Evolutionary conservation across 148 eudicot genomes (phyloP).

Genomic region (Rhododendron kiyosumense): DNA sequence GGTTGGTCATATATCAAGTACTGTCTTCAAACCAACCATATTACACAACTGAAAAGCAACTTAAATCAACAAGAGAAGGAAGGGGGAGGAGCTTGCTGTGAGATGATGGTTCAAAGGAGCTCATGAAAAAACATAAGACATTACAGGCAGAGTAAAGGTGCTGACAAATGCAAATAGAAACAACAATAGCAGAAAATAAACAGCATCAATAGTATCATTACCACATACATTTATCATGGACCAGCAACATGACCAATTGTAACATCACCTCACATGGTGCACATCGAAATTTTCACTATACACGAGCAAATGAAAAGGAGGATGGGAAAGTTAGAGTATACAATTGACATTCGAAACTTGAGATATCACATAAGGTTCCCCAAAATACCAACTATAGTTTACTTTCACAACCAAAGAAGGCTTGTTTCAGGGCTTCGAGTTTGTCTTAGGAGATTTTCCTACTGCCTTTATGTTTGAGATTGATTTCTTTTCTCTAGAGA

Average conservation of each 20-base stretch:
- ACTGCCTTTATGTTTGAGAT: background rate
- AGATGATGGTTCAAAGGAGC: background rate
- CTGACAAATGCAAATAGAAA: background rate
- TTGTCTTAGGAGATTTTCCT: background rate
- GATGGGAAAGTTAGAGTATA: background rate
- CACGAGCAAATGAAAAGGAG: background rate
- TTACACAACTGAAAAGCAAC: background rate
- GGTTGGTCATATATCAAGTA: background rate
- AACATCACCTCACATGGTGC: background rate
- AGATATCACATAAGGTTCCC: background rate
- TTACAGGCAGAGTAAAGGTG: background rate
- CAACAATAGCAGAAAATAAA: background rate
- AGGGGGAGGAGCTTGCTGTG: background rate
- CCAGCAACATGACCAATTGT: slow-evolving; percentile 2
- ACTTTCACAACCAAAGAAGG: background rate
- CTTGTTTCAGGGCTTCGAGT: background rate
- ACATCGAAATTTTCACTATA: background rate
- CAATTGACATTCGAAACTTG: background rate
- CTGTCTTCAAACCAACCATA: background rate
- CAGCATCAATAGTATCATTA: background rate
- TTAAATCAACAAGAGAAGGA: background rate
- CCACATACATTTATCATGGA: background rate
- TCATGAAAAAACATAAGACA: background rate
- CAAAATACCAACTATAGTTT: background rate
- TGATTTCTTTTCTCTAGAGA: background rate